phyloP scores from a whole-genome alignment of 1,139 yeast genomes.

The Blastobotrys illinoisensis region DNA sequence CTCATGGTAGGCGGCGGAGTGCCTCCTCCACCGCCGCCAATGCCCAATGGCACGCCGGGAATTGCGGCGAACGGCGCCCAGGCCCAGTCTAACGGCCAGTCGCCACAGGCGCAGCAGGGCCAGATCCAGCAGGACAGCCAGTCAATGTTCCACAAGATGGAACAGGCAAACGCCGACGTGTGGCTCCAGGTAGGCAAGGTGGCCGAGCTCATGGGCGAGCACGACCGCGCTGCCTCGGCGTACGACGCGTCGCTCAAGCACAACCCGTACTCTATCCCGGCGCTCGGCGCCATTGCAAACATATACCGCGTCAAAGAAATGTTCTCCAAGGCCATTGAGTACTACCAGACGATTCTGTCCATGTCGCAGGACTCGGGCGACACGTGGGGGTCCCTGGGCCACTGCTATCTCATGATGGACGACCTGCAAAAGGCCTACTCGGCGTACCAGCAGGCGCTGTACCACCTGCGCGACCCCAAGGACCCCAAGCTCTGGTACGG shows the following conservation, averaged over 20 bases:
- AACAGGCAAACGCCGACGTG: conserved; percentile 67
- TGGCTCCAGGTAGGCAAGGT: conserved; percentile 87
- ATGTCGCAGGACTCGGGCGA: conserved; percentile 88
- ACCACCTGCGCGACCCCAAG: conserved; percentile 85
- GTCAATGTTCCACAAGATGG: conserved; percentile 35
- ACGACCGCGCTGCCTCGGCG: conserved; percentile 81
- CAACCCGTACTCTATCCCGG: conserved; percentile 79
- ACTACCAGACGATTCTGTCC: conserved; percentile 79
- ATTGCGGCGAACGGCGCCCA: not conserved
- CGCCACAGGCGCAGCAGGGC: conserved; percentile 26
- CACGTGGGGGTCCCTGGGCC: conserved; percentile 96
- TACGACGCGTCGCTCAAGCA: conserved; percentile 88
- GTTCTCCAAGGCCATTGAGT: conserved; percentile 89
- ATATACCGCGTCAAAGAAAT: conserved; percentile 84
- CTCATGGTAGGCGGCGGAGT: not conserved
- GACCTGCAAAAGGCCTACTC: conserved; percentile 93
- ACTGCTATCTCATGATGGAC: conserved; percentile 93
- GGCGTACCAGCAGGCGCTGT: conserved; percentile 92
- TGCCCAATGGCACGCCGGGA: not conserved
- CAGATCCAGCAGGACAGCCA: conserved; percentile 6
- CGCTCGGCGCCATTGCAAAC: conserved; percentile 80
- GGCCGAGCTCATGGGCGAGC: conserved; percentile 86
- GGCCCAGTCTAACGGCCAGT: not conserved
- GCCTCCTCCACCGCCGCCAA: conserved; percentile 1
- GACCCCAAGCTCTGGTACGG: conserved; percentile 99